These are phyloP conservation scores for Chlamydomonas asymmetrica DNA, from an alignment of 139 green algal genomes.

Conservation along the genomic window DNA sequence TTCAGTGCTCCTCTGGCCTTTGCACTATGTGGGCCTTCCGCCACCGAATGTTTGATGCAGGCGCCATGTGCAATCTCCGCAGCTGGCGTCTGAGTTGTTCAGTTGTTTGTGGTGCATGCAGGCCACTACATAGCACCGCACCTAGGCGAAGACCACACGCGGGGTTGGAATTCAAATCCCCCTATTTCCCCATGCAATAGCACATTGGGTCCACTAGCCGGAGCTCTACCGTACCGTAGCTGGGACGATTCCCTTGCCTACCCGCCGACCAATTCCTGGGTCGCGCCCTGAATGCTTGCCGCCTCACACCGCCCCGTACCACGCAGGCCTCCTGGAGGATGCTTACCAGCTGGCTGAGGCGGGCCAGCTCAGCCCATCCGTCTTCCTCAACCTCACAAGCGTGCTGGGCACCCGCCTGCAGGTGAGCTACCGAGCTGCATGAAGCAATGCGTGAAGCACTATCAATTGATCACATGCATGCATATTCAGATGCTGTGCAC, in stretches of 20 bases:
- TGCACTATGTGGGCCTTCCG: not conserved
- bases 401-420: conserved; percentile 22
- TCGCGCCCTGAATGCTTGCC: not conserved
- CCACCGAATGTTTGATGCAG: not conserved
- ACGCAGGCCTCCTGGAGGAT: conserved; percentile 62
- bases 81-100: too few species aligned
- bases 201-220: not conserved
- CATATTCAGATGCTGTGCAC: not conserved
- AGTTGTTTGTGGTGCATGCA: too few species aligned
- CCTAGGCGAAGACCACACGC: not conserved
- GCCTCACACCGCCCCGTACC: too few species aligned
- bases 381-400: conserved; percentile 52
- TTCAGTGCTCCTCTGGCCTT: not conserved
- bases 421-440: not conserved
- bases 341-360: conserved; percentile 49
- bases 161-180: not conserved
- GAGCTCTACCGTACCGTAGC: too few species aligned
- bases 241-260: too few species aligned
- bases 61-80: not conserved
- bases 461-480: not conserved
- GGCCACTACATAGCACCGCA: too few species aligned
- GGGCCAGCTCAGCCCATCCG: conserved; percentile 23
- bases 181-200: not conserved
- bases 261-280: not conserved
- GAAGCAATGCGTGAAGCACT: not conserved